These are phyloP conservation scores for Globisporangium irregulare DNA, from an alignment of 352 stramenopile species.

Conservation along the genomic window DNA sequence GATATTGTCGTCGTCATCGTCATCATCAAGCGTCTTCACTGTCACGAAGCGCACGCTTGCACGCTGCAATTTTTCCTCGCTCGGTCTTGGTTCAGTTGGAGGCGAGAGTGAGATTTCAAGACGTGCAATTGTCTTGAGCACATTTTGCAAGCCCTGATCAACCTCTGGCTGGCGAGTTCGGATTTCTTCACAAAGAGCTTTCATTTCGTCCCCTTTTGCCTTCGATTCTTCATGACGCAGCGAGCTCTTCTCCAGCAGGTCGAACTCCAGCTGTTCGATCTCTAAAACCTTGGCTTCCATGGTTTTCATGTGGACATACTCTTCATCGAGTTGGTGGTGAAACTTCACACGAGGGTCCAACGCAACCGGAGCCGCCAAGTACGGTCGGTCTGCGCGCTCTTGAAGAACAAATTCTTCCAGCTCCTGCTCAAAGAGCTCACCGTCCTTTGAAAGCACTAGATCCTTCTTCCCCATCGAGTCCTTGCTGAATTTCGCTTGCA, in stretches of 20 bases:
- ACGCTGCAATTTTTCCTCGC: slow-evolving; percentile 31
- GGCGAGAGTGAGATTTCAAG: slow-evolving; percentile 26
- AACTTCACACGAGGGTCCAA: slow-evolving; percentile 35
- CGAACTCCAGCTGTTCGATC: slow-evolving; percentile 61
- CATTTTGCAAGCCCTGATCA: slow-evolving; percentile 25
- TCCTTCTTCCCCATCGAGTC: slow-evolving; percentile 60
- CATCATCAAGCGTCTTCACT: slow-evolving; percentile 22
- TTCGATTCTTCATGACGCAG: slow-evolving; percentile 48
- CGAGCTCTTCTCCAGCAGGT: slow-evolving; percentile 65
- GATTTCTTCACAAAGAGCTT: slow-evolving; percentile 32
- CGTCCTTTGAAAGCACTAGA: slow-evolving; percentile 47
- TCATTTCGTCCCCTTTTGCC: slow-evolving; percentile 32
- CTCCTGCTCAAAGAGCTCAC: slow-evolving; percentile 52
- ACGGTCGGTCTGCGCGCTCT: slow-evolving; percentile 45
- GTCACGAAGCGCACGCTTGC: slow-evolving; percentile 36
- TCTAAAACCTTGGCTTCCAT: slow-evolving; percentile 44
- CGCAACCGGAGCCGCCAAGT: slow-evolving; percentile 42
- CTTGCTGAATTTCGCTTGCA: slow-evolving; percentile 36
- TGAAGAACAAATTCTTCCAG: slow-evolving; percentile 41
- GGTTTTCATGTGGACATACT: slow-evolving; percentile 64
- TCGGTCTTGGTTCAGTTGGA: slow-evolving; percentile 32
- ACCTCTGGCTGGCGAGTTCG: slow-evolving; percentile 27
- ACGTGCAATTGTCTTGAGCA: slow-evolving; percentile 27
- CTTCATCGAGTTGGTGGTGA: slow-evolving; percentile 40
- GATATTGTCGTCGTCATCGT: slow-evolving; percentile 12